Evolutionary conservation across 2,329 filamentous ascomycete genomes (phyloP).

Genomic region (Westerdykella ornata): DNA sequence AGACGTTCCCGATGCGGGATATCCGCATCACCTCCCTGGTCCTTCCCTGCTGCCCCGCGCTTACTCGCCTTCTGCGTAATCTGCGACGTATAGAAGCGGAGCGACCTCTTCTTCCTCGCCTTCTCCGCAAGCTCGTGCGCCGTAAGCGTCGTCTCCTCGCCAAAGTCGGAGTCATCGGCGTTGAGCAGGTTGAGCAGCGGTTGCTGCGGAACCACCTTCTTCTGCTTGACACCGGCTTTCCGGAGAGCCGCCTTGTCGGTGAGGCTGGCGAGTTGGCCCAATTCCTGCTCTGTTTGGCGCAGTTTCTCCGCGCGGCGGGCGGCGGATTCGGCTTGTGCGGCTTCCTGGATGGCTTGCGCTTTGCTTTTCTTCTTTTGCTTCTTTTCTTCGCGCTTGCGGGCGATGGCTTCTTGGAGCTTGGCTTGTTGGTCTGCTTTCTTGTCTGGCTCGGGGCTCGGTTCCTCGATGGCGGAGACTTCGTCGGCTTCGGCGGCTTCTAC

Average conservation of each 20-base stretch:
- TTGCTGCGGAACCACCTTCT: conserved; percentile 22
- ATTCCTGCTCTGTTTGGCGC: conserved; percentile 58
- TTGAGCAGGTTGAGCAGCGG: conserved; percentile 34
- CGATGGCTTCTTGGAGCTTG: conserved; percentile 26
- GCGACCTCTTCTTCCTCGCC: conserved; percentile 77
- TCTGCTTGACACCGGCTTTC: conserved; percentile 44
- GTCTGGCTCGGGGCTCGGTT: conserved; percentile 26
- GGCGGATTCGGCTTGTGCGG: conserved; percentile 50
- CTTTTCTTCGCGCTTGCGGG: conserved; percentile 26
- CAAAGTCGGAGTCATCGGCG: conserved; percentile 78
- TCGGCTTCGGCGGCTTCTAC: conserved; percentile 27
- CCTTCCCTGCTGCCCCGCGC: conserved; percentile 64
- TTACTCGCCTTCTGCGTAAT: conserved; percentile 92
- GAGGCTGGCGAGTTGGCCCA: conserved; percentile 64
- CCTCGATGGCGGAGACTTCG: conserved; percentile 32
- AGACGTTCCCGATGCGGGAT: conserved; percentile 85
- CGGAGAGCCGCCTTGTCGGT: conserved; percentile 44
- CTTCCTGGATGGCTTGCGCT: conserved; percentile 46
- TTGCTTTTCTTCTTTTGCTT: conserved; percentile 42
- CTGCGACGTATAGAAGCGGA: conserved; percentile 97
- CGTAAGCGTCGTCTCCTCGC: conserved; percentile 77
- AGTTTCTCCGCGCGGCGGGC: conserved; percentile 50
- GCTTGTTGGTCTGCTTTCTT: conserved; percentile 34
- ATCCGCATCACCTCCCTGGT: conserved; percentile 72
- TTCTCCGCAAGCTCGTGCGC: conserved; percentile 78